phyloP scores from a whole-genome alignment of 108 stramenopile genomes.

The Epipyxis sp. region DNA sequence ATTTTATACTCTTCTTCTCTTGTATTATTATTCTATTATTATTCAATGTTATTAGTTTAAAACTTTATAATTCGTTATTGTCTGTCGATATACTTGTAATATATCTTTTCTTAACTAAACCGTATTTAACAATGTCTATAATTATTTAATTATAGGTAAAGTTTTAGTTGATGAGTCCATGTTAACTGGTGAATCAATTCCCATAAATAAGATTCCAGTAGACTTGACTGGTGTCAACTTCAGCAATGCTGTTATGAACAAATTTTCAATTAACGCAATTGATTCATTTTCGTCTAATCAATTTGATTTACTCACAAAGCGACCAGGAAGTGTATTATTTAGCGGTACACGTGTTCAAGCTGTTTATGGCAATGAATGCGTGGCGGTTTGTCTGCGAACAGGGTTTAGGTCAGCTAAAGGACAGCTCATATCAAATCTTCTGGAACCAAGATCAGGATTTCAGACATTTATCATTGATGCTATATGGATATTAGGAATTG shows the following conservation, averaged over 20 bases:
- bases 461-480: constrained; percentile 21
- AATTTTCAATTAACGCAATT: background rate
- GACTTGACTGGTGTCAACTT: background rate
- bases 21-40: too few relatives aligned
- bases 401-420: constrained; percentile 25
- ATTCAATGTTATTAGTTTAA: too few relatives aligned
- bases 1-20: too few relatives aligned
- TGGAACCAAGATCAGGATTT: constrained; percentile 21
- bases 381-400: constrained; percentile 22
- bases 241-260: background rate
- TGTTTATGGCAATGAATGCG: background rate
- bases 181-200: constrained; percentile 25
- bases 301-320: background rate
- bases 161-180: constrained; percentile 31
- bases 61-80: too few relatives aligned
- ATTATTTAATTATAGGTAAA: too few relatives aligned
- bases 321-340: constrained; percentile 12
- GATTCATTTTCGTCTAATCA: background rate
- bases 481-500: constrained; percentile 2
- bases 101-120: too few relatives aligned
- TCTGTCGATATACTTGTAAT: too few relatives aligned
- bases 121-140: too few relatives aligned
- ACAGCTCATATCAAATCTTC: background rate
- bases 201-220: constrained; percentile 16
- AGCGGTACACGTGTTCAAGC: constrained; percentile 1